Conservation (phyloP, 306 rosid genomes). For the Pachyrhizus erosus region DNA sequence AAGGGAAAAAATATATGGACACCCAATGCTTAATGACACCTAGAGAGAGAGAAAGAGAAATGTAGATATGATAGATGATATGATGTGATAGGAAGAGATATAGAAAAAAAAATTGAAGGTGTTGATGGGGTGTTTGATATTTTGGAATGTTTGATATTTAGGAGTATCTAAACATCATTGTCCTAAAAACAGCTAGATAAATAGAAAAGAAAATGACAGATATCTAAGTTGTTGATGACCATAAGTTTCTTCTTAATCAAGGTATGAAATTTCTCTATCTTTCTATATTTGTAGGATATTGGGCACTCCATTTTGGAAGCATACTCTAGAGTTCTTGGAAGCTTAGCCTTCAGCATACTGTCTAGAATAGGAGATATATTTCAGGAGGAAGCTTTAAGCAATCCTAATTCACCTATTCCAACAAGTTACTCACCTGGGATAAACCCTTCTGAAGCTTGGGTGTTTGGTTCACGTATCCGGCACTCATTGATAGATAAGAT, state of each 20-base stretch:
- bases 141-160: too few relatives aligned
- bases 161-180: too few relatives aligned
- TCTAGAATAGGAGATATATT: constrained; percentile 79
- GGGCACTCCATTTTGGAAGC: constrained; percentile 81
- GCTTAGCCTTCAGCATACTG: constrained; percentile 78
- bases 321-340: constrained; percentile 81
- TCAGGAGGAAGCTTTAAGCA: constrained; percentile 70
- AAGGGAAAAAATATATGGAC: too few relatives aligned
- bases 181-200: too few relatives aligned
- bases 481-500: constrained; percentile 49
- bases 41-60: too few relatives aligned
- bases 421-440: constrained; percentile 51
- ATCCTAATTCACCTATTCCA: constrained; percentile 56
- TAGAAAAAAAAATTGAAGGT: too few relatives aligned
- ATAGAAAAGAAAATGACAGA: background rate
- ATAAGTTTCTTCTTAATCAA: background rate
- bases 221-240: background rate
- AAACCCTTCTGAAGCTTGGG: constrained; percentile 46
- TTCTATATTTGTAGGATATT: constrained; percentile 61
- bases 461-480: constrained; percentile 46
- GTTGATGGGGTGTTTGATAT: too few relatives aligned
- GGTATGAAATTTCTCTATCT: background rate
- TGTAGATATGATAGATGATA: too few relatives aligned
- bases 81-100: too few relatives aligned
- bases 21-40: too few relatives aligned